Conservation (phyloP, 768 basidiomycete genomes). For the Xerocomellus intermedius region DNA sequence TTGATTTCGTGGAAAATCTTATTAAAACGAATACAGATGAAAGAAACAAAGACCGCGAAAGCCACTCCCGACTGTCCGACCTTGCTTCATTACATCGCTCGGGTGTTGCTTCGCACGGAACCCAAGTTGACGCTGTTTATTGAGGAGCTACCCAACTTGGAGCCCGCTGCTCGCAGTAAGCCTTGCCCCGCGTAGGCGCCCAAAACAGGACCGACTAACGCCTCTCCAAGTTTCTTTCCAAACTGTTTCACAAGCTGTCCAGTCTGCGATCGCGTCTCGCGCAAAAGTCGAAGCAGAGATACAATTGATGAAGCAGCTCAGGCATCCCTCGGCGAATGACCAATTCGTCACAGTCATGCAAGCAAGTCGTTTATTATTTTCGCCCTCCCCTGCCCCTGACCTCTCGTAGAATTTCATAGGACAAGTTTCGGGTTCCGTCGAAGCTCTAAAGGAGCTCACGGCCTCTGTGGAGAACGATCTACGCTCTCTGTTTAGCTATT, state of each 20-base stretch:
- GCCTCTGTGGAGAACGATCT: conserved; percentile 58
- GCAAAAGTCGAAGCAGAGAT: conserved; percentile 59
- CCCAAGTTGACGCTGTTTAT: conserved; percentile 67
- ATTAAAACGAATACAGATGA: conserved; percentile 50
- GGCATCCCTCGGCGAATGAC: conserved; percentile 44
- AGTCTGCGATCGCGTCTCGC: conserved; percentile 55
- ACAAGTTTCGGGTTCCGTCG: conserved; percentile 50
- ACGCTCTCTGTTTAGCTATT: conserved; percentile 60
- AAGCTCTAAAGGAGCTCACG: conserved; percentile 65
- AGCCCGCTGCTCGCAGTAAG: conserved; percentile 78
- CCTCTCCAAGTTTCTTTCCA: conserved; percentile 65
- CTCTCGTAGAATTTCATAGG: conserved; percentile 26
- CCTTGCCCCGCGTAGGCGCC: neutral
- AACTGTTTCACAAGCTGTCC: conserved; percentile 57
- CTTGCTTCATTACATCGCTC: conserved; percentile 87
- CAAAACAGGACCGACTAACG: neutral
- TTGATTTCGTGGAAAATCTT: neutral
- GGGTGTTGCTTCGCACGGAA: conserved; percentile 66
- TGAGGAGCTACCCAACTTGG: conserved; percentile 77
- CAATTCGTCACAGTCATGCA: conserved; percentile 70
- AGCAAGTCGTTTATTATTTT: conserved; percentile 34
- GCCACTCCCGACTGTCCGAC: conserved; percentile 75
- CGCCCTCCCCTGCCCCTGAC: neutral
- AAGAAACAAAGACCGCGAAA: conserved; percentile 77
- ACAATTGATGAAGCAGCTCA: conserved; percentile 35